Evolutionary conservation across 192 early-diverging fungal genomes (phyloP).

Genomic region (Endogone sp.): DNA sequence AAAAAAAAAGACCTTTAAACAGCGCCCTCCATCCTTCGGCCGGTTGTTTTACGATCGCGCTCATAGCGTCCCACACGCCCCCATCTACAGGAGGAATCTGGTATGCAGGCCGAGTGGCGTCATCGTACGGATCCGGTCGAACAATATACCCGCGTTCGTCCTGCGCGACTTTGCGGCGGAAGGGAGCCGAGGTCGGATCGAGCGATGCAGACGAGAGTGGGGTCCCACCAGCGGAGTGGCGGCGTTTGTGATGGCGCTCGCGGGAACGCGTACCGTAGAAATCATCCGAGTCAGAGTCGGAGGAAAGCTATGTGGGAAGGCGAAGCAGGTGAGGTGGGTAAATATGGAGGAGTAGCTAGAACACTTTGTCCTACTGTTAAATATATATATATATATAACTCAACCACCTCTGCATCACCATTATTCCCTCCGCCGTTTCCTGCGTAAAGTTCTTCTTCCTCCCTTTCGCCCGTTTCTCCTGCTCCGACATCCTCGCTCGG

Average conservation of each 20-base stretch:
- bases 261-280: conserved; percentile 9
- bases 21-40: conserved; percentile 58
- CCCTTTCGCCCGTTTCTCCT: not conserved
- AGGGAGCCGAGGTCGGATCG: conserved; percentile 40
- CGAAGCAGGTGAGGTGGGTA: not conserved
- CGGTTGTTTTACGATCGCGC: conserved; percentile 49
- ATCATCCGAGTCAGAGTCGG: conserved; percentile 20
- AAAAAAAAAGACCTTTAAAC: conserved; percentile 39
- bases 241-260: conserved; percentile 7
- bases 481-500: conserved; percentile 32
- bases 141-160: conserved; percentile 66
- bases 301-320: conserved; percentile 1
- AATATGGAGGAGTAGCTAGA: too few relatives aligned
- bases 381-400: not conserved
- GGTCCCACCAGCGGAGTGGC: conserved; percentile 15
- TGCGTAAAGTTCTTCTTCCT: not conserved
- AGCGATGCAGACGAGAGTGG: conserved; percentile 23
- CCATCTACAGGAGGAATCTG: conserved; percentile 57
- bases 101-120: conserved; percentile 52
- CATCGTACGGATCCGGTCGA: conserved; percentile 42
- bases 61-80: conserved; percentile 55
- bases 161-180: conserved; percentile 28
- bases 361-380: too few relatives aligned
- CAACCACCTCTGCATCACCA: not conserved
- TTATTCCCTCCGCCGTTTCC: not conserved